phyloP scores from a whole-genome alignment of 2,329 filamentous ascomycete species.

The Colletotrichum trifolii region DNA sequence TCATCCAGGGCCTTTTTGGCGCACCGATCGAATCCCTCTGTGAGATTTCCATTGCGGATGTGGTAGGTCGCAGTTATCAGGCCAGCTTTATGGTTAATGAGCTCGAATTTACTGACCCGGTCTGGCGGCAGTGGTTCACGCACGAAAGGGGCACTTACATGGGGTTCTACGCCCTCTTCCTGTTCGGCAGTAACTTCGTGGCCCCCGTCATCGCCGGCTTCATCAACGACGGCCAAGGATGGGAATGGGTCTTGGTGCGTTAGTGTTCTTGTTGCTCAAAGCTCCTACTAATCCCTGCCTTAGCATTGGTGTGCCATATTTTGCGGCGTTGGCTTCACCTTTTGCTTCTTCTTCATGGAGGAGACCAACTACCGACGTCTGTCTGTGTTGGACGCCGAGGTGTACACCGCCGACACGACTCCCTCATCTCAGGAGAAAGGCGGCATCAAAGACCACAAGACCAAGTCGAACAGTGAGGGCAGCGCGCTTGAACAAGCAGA shows the following conservation, averaged over 20 bases:
- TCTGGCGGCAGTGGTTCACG: slow-evolving; percentile 37
- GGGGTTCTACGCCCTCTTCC: slow-evolving; percentile 43
- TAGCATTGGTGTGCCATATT: slow-evolving; percentile 45
- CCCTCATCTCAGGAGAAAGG: not conserved
- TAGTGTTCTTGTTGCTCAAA: not conserved
- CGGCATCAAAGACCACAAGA: not conserved
- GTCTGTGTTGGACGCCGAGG: slow-evolving; percentile 37
- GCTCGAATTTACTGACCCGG: not conserved
- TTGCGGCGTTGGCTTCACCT: slow-evolving; percentile 43
- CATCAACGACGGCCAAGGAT: slow-evolving; percentile 45
- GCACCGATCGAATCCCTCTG: slow-evolving; percentile 45
- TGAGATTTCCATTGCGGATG: slow-evolving; percentile 44
- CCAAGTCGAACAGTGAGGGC: not conserved
- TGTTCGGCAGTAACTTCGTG: slow-evolving; percentile 44
- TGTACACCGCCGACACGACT: not conserved
- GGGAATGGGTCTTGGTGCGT: slow-evolving; percentile 44
- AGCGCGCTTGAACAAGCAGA: not conserved
- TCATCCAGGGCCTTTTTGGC: slow-evolving; percentile 44
- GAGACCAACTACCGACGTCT: slow-evolving; percentile 60
- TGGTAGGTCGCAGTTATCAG: slow-evolving; percentile 22
- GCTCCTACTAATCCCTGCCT: too few relatives aligned
- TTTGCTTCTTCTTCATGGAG: slow-evolving; percentile 63
- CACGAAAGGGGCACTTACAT: slow-evolving; percentile 44
- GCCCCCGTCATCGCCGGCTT: slow-evolving; percentile 48
- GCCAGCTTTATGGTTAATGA: not conserved